Evolutionary conservation across 164 flowering plant species (phyloP).

Genomic region (Kingdonia uniflora): DNA sequence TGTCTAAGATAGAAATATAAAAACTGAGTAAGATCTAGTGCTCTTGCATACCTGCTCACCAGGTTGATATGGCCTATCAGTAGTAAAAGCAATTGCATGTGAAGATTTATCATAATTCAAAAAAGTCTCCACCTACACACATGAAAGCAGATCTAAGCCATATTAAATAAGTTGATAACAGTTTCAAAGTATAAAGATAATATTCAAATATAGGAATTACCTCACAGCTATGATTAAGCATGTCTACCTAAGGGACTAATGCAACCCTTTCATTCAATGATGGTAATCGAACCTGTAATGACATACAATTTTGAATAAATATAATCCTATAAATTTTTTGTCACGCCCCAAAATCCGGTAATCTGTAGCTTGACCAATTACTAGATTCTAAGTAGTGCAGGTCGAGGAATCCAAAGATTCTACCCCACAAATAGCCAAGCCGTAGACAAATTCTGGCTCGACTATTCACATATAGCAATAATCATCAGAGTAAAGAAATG

Average conservation of each 20-base stretch:
- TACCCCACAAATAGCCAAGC: too few relatives aligned
- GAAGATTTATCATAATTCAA: conserved; percentile 88
- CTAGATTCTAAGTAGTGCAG: too few relatives aligned
- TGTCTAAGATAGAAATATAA: background rate
- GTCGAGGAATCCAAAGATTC: too few relatives aligned
- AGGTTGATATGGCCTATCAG: conserved; percentile 81
- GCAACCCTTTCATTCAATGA: conserved; percentile 90
- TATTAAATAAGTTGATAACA: background rate
- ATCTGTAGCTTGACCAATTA: too few relatives aligned
- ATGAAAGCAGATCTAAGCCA: too few relatives aligned
- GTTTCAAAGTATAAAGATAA: background rate
- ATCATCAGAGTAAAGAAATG: too few relatives aligned
- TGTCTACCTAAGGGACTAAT: conserved; percentile 98
- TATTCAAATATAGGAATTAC: conserved; percentile 19
- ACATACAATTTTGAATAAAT: background rate
- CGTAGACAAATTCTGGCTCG: too few relatives aligned
- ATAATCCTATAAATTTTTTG: too few relatives aligned
- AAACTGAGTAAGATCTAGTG: background rate
- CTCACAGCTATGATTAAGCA: conserved; percentile 94
- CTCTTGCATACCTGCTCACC: conserved; percentile 87
- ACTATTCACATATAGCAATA: too few relatives aligned
- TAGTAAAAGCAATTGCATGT: too few relatives aligned
- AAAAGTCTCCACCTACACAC: conserved; percentile 72
- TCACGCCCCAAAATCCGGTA: too few relatives aligned
- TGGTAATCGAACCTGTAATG: conserved; percentile 72